These are phyloP conservation scores for Pecoramyces ruminantium DNA, from an alignment of 192 early-diverging fungal genomes.

Conservation along the genomic window DNA sequence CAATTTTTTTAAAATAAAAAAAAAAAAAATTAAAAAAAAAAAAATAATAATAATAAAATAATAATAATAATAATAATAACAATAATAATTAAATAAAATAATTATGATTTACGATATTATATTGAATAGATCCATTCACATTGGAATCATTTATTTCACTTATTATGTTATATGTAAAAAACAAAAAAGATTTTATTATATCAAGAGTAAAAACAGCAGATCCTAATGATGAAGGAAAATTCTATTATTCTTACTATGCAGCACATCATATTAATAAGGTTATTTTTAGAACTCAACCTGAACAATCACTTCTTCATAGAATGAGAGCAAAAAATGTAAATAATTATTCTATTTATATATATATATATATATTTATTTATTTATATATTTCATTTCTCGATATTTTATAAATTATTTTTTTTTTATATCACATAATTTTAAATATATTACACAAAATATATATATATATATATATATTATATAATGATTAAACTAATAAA, in stretches of 20 bases:
- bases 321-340: slow-evolving; percentile 62
- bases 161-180: slow-evolving; percentile 29
- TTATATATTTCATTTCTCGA: not conserved
- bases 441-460: no score
- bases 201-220: slow-evolving; percentile 51
- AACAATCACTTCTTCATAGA: slow-evolving; percentile 51
- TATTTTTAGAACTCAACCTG: slow-evolving; percentile 54
- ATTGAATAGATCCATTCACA: slow-evolving; percentile 56
- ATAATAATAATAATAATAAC: no score
- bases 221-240: slow-evolving; percentile 24
- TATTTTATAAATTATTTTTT: no score
- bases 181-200: slow-evolving; percentile 48
- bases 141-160: slow-evolving; percentile 42
- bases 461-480: no score
- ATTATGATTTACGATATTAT: no score
- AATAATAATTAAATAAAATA: no score
- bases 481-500: no score
- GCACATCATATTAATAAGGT: slow-evolving; percentile 65
- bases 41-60: no score
- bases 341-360: not conserved
- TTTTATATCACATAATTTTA: no score
- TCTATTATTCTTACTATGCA: slow-evolving; percentile 49
- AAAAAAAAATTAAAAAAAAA: no score
- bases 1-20: no score
- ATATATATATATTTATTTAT: not conserved